Base-by-base conservation (phyloP, 208 protist species). In the Trypanosoma cruzi region DNA sequence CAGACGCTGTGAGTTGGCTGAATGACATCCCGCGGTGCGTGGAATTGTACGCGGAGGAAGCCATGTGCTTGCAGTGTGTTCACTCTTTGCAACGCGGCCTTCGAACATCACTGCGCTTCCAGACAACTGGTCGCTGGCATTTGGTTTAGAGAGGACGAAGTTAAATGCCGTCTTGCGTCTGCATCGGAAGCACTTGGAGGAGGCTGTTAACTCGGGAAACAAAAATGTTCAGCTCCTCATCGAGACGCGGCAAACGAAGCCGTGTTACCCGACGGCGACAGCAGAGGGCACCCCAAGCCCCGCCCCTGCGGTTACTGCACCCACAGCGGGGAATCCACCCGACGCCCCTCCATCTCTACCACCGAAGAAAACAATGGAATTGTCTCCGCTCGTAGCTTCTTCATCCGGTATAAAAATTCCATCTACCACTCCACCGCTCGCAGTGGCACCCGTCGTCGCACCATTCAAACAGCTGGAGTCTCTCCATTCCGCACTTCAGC, bases 21-120 rank as follows among this genome's bases (percentile, higher is more conserved):
- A 96, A 94, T 79, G 90, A 94, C 57, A 71, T 85, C 4, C 86
- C 90, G 28, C 86, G 90, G 28, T 89, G 67, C 28, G 48, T 67
- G 8, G 63, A 55, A 0, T 66, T 94, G 13, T 63, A 81, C 20
- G 10, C 52, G 0, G 64, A 79, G 7, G 59, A 81, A 4, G 77
- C 80, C 59, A 80, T 26, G 74, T 74, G 10, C 70, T 96, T 22
- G 90, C 88, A 18, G 64, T 90, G 7, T 87, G 75, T 62, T 88
- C 90, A 4, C 73, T 96, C 46, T 65, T 72, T 42, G 54, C 70
- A 1, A 84, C 82, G 3, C 64, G 61, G 8, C 84, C 84, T 18
- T 18, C 71, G 0, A 69, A 72, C 34, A 55, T 91, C 31, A 53
- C 44, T 37, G 63, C 31, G 13, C 70, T 90, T 28, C 86, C 86